Base-by-base conservation (phyloP, 2,329 filamentous ascomycete species). In the Alternaria hordeiaustralica region DNA sequence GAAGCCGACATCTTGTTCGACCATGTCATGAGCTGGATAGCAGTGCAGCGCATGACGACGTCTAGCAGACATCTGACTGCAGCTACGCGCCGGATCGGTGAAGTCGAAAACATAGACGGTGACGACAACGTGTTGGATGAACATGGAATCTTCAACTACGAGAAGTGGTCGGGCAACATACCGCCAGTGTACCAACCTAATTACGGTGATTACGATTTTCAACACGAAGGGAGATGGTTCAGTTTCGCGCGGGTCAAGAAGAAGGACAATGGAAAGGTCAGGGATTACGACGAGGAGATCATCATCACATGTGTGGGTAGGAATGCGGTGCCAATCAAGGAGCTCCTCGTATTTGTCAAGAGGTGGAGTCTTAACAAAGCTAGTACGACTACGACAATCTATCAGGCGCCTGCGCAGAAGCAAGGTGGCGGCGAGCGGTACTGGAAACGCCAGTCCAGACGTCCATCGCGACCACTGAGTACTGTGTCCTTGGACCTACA, bases 401-500 rank as follows among this genome's bases (percentile, higher is more conserved):
- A 81, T 18, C 80, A 84, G 10, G 83, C 84, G 0, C 78, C 77
- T 11, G 83, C 84, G 0, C 78, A 77, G 25, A 70, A 74, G 8
- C 43, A 70, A 3, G 57, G 58, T 12, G 9, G 20, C 2, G 28
- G 20, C 2, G 28, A 18, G 9, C 78, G 71, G 28, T 71, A 72
- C n/a, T 85, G 83, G 83, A 75, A 75, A 58, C 78, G 80, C 41
- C 78, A 81, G 12, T 75, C 36, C 2, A 41, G 36, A 41, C 36
- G 36, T 41, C 36, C 36, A 41, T 41, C 36, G n/a, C 36, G 92
- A n/a, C 89, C 90, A 1, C 90, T 94, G 84, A 84, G 85, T 53
- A 95, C 92, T 0, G 92, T 96, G 1, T 89, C 94, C 3, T 84
- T 96, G 4, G 90, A 93, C 67, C 81, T 84, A 9, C 78, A 84